These are phyloP conservation scores for Bryopsis sp. DNA, from an alignment of 139 green algal genomes.

Conservation along the genomic window DNA sequence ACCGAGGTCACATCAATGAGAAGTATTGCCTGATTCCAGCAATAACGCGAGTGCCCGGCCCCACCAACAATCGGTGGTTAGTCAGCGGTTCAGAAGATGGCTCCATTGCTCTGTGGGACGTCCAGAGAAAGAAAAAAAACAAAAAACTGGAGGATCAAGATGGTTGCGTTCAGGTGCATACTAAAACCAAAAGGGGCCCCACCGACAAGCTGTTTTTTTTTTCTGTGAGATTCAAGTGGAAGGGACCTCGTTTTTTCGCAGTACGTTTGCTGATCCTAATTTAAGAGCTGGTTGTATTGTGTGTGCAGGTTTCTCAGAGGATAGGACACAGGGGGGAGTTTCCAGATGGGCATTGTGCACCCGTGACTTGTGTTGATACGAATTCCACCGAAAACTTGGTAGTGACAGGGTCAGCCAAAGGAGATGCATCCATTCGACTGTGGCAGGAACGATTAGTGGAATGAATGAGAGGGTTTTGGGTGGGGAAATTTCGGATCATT, in stretches of 20 bases:
- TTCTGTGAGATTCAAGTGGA: too few relatives aligned
- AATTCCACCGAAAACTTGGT: slow-evolving; percentile 28
- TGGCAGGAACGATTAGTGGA: too few relatives aligned
- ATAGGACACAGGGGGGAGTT: too few relatives aligned
- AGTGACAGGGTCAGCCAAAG: slow-evolving; percentile 36
- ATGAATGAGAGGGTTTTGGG: too few relatives aligned
- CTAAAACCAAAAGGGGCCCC: neutral
- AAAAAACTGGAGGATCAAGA: neutral
- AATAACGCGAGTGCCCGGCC: slow-evolving; percentile 16
- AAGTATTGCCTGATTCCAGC: slow-evolving; percentile 37
- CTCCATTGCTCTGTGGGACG: slow-evolving; percentile 61
- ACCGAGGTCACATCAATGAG: slow-evolving; percentile 45
- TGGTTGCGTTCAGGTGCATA: neutral
- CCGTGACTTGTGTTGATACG: slow-evolving; percentile 37
- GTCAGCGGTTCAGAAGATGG: slow-evolving; percentile 76
- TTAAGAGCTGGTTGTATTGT: neutral
- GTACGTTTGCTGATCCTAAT: neutral
- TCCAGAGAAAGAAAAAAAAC: slow-evolving; percentile 49
- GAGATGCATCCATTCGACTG: slow-evolving; percentile 55
- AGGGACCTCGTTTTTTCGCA: too few relatives aligned
- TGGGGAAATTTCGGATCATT: too few relatives aligned
- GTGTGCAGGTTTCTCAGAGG: too few relatives aligned
- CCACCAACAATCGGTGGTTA: slow-evolving; percentile 40
- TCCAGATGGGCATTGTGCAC: slow-evolving; percentile 20
- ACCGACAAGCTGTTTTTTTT: too few relatives aligned